Evolutionary conservation across 176 grass and related monocot species (phyloP).

Genomic region (Hordeum marinum): DNA sequence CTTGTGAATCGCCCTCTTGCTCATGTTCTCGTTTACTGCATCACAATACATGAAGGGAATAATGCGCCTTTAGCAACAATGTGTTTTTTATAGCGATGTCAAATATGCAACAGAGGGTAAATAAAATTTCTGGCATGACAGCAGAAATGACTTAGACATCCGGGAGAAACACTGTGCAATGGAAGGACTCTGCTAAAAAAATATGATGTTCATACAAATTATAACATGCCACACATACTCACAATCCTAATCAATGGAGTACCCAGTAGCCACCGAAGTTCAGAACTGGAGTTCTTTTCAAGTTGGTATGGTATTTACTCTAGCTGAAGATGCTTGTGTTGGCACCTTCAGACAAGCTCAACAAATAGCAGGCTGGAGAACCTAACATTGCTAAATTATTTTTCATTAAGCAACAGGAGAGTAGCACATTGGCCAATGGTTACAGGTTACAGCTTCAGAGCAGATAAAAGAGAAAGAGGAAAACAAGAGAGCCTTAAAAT

Average conservation of each 20-base stretch:
- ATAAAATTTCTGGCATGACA: not conserved
- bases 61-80: not conserved
- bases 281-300: not conserved
- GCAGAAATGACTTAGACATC: not conserved
- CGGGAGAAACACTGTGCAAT: not conserved
- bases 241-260: not conserved
- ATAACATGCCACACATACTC: not conserved
- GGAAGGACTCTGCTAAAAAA: not conserved
- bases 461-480: not conserved
- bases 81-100: not conserved
- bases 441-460: not conserved
- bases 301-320: not conserved
- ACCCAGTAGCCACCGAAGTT: not conserved
- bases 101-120: not conserved
- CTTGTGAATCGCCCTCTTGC: constrained; percentile 76
- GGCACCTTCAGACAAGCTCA: not conserved
- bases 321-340: not conserved
- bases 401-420: not conserved
- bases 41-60: not conserved
- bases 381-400: not conserved
- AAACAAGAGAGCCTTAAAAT: not conserved
- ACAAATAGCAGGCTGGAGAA: not conserved
- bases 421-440: not conserved
- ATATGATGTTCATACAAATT: not conserved
- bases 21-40: constrained; percentile 89